phyloP scores from a whole-genome alignment of 106 monocot genomes.

The Gastrodia elata region DNA sequence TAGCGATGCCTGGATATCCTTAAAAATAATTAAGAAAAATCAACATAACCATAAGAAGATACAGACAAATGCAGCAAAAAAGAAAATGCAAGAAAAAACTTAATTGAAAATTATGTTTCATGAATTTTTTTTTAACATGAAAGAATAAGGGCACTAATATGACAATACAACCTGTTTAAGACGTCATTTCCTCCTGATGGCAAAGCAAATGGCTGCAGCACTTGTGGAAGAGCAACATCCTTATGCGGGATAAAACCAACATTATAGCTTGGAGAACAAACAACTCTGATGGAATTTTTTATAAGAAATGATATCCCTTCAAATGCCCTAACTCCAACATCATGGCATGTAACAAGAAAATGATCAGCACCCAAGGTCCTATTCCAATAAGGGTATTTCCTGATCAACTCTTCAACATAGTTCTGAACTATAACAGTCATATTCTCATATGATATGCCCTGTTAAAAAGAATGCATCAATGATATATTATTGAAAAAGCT shows the following conservation, averaged over 20 bases:
- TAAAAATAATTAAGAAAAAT: not conserved
- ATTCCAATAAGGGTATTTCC: conserved; percentile 96
- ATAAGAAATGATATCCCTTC: conserved; percentile 66
- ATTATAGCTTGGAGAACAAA: conserved; percentile 94
- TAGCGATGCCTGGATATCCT: not conserved
- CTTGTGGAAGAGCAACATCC: conserved; percentile 94
- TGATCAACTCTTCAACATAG: conserved; percentile 80
- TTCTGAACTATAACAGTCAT: conserved; percentile 89
- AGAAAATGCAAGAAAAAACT: not conserved
- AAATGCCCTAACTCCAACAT: conserved; percentile 94
- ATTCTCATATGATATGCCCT: conserved; percentile 93
- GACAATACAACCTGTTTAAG: conserved; percentile 56
- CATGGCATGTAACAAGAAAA: conserved; percentile 93
- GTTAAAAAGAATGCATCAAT: conserved; percentile 6
- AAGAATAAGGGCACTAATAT: conserved; percentile 1
- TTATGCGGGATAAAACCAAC: conserved; percentile 83
- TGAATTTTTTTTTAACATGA: not conserved
- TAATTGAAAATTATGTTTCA: not conserved
- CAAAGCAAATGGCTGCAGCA: conserved; percentile 88
- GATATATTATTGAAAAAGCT: not conserved
- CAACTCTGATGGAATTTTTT: conserved; percentile 85
- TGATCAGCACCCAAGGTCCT: conserved; percentile 90
- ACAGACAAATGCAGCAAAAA: not conserved
- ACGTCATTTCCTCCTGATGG: conserved; percentile 88
- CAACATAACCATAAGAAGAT: not conserved